phyloP scores from a whole-genome alignment of 192 early-diverging fungal genomes.

The Coemansia sp. region DNA sequence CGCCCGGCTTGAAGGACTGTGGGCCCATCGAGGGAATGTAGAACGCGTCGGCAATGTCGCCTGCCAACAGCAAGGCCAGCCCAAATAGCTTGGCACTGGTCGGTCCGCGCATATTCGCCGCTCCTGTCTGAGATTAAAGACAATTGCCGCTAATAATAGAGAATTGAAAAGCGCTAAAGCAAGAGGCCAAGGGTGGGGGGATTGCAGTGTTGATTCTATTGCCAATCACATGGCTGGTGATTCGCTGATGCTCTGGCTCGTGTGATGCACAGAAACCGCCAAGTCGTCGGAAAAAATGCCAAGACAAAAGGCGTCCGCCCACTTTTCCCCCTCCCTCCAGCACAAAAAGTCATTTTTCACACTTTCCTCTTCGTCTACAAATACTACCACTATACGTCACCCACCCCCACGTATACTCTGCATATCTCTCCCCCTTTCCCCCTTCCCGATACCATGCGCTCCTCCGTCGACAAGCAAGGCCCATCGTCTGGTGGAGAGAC shows the following conservation, averaged over 20 bases:
- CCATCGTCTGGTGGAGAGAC: not conserved
- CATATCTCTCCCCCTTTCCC: not conserved
- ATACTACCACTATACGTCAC: not conserved
- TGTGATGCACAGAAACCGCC: not conserved
- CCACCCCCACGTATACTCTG: not conserved
- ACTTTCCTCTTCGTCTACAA: not conserved
- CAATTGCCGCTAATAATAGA: not conserved
- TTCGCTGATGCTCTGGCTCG: not conserved
- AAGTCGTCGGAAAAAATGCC: not conserved
- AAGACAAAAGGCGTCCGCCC: not conserved
- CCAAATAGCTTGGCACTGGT: not conserved
- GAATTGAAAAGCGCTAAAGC: not conserved
- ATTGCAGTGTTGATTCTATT: not conserved
- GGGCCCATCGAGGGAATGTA: conserved; percentile 53
- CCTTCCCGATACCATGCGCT: not conserved
- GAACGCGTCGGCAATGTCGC: conserved; percentile 18
- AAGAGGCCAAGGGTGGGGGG: not conserved
- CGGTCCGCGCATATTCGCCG: not conserved
- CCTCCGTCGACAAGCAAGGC: not conserved
- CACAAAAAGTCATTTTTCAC: not conserved
- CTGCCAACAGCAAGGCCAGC: not conserved
- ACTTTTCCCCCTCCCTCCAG: not conserved
- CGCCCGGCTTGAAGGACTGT: conserved; percentile 45
- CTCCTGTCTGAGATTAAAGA: not conserved
- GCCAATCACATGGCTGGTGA: not conserved